Evolutionary conservation across 257 asterid species (phyloP).

Genomic region (Avicennia marina): DNA sequence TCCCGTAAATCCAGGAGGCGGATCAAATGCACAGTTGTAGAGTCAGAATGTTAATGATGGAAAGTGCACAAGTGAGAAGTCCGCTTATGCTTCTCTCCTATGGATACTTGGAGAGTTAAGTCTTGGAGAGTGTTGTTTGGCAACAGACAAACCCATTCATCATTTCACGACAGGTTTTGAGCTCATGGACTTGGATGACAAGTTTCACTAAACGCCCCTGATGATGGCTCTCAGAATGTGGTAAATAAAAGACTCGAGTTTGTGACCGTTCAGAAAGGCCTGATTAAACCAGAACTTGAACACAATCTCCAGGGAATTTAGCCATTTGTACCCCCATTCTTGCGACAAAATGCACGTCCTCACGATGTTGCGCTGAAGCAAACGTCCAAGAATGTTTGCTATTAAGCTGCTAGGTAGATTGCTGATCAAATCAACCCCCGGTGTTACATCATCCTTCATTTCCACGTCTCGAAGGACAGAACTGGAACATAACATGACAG

Average conservation of each 20-base stretch:
- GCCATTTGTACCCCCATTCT: slow-evolving; percentile 35
- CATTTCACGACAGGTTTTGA: slow-evolving; percentile 20
- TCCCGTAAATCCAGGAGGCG: slow-evolving; percentile 14
- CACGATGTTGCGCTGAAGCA: slow-evolving; percentile 25
- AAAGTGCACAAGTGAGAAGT: slow-evolving; percentile 24
- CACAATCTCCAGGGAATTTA: slow-evolving; percentile 18
- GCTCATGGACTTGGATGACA: slow-evolving; percentile 18
- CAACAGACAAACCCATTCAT: slow-evolving; percentile 21
- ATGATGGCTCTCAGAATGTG: slow-evolving; percentile 22
- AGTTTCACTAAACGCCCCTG: slow-evolving; percentile 23
- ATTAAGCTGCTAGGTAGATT: slow-evolving; percentile 24
- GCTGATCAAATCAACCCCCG: slow-evolving; percentile 17
- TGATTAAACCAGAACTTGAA: slow-evolving; percentile 21
- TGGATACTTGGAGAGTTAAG: slow-evolving; percentile 17
- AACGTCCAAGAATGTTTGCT: slow-evolving; percentile 22
- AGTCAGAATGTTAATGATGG: slow-evolving; percentile 17
- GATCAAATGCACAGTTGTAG: slow-evolving; percentile 19
- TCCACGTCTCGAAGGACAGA: not conserved
- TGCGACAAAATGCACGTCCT: slow-evolving; percentile 29
- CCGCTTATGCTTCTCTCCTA: slow-evolving; percentile 23
- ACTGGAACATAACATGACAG: not conserved
- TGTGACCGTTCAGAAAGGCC: slow-evolving; percentile 15
- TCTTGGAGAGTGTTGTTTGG: slow-evolving; percentile 24
- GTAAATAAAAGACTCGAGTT: slow-evolving; percentile 19
- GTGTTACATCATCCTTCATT: slow-evolving; percentile 6